phyloP scores from a whole-genome alignment of 1,139 yeast genomes.

The Yamadazyma sp. region DNA sequence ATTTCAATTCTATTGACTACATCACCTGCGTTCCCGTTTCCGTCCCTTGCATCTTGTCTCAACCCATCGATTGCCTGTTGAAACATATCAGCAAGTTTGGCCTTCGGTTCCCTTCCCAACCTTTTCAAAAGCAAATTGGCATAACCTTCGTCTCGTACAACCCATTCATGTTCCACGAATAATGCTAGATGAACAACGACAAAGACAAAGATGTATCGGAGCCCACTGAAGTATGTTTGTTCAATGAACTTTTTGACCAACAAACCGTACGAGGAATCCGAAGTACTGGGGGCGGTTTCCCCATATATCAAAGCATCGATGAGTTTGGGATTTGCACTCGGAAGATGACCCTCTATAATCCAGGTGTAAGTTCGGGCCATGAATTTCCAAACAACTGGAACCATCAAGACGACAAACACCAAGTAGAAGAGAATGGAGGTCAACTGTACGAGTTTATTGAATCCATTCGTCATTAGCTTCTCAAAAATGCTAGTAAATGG shows the following conservation, averaged over 20 bases:
- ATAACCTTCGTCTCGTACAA: conserved; percentile 69
- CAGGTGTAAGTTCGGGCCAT: conserved; percentile 53
- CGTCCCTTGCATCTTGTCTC: conserved; percentile 26
- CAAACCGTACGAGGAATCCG: neutral
- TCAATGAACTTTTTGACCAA: conserved; percentile 21
- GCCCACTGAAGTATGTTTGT: conserved; percentile 44
- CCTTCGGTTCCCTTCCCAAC: conserved; percentile 58
- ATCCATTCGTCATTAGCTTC: conserved; percentile 26
- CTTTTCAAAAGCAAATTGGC: conserved; percentile 52
- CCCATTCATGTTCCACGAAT: conserved; percentile 68
- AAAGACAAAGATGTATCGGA: conserved; percentile 36
- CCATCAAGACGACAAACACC: conserved; percentile 46
- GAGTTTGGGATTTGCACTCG: conserved; percentile 35
- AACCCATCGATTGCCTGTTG: conserved; percentile 30
- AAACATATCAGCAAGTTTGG: conserved; percentile 40
- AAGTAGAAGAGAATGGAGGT: conserved; percentile 34
- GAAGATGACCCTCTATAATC: conserved; percentile 52
- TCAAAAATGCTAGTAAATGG: conserved; percentile 51
- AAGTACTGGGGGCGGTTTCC: conserved; percentile 17
- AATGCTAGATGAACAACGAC: conserved; percentile 46
- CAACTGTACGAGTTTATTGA: conserved; percentile 19
- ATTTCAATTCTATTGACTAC: conserved; percentile 27
- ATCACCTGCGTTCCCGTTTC: conserved; percentile 23
- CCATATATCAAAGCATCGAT: conserved; percentile 51
- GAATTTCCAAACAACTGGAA: conserved; percentile 59